phyloP scores from a whole-genome alignment of 441 rosid genomes.

The Gossypium gossypioides region DNA sequence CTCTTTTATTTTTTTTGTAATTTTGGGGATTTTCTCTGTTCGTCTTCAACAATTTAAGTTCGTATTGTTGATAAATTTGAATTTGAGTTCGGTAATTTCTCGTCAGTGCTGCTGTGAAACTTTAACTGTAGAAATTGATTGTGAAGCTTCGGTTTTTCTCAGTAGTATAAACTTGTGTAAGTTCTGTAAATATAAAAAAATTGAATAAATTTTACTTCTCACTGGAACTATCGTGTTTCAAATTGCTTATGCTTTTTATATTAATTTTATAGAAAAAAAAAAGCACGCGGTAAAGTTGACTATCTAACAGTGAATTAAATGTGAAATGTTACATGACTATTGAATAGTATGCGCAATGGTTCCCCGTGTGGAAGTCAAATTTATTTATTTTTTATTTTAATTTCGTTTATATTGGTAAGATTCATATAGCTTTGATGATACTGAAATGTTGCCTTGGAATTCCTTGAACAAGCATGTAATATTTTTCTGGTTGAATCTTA shows the following conservation, averaged over 20 bases:
- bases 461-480: background rate
- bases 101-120: background rate
- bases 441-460: background rate
- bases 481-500: background rate
- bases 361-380: background rate
- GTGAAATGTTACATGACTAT: background rate
- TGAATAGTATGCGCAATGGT: background rate
- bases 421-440: background rate
- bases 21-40: background rate
- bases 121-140: too few relatives aligned
- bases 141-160: background rate
- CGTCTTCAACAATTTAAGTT: background rate
- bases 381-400: background rate
- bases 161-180: background rate
- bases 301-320: background rate
- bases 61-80: background rate
- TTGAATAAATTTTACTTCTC: background rate
- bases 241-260: background rate
- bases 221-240: background rate
- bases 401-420: background rate
- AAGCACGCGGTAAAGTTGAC: conserved; percentile 1
- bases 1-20: background rate
- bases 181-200: background rate
- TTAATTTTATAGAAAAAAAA: background rate
- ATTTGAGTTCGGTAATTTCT: background rate